Conservation (phyloP, 768 basidiomycete genomes). For the Leucocoprinus leucothites region DNA sequence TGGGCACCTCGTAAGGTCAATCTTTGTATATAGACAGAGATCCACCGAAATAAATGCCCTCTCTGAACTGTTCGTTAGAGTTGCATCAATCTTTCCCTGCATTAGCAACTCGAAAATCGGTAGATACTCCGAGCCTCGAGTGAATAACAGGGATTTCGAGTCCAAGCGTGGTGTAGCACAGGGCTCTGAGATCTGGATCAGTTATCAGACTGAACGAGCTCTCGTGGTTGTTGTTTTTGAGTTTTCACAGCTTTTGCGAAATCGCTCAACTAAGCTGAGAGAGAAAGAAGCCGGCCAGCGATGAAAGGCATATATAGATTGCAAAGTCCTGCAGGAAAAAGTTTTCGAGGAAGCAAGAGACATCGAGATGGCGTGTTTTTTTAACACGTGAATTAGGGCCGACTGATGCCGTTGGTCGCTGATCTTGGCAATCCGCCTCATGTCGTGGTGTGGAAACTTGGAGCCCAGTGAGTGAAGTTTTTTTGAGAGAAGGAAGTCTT, state of each 20-base stretch:
- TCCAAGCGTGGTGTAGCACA: not conserved
- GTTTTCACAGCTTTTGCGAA: too few relatives aligned
- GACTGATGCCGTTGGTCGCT: not conserved
- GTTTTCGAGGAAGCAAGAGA: too few relatives aligned
- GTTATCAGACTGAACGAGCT: not conserved
- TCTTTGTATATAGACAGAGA: conserved; percentile 29
- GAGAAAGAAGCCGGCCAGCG: too few relatives aligned
- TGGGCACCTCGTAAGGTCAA: conserved; percentile 65
- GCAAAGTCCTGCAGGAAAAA: too few relatives aligned
- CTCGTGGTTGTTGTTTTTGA: too few relatives aligned
- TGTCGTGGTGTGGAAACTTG: too few relatives aligned
- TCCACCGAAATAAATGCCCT: conserved; percentile 58
- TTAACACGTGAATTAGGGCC: not conserved
- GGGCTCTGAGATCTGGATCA: not conserved
- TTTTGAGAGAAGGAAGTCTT: too few relatives aligned
- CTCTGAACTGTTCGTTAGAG: conserved; percentile 9
- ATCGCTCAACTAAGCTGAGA: too few relatives aligned
- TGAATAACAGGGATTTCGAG: conserved; percentile 35
- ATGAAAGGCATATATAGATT: too few relatives aligned
- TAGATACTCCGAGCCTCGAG: conserved; percentile 40
- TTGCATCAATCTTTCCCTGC: conserved; percentile 39
- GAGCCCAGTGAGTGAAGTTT: too few relatives aligned
- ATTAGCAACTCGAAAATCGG: conserved; percentile 52
- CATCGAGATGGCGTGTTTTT: too few relatives aligned
- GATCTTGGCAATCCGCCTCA: not conserved